Conservation (phyloP, 768 basidiomycete species). For the Boletus eberwhitei region DNA sequence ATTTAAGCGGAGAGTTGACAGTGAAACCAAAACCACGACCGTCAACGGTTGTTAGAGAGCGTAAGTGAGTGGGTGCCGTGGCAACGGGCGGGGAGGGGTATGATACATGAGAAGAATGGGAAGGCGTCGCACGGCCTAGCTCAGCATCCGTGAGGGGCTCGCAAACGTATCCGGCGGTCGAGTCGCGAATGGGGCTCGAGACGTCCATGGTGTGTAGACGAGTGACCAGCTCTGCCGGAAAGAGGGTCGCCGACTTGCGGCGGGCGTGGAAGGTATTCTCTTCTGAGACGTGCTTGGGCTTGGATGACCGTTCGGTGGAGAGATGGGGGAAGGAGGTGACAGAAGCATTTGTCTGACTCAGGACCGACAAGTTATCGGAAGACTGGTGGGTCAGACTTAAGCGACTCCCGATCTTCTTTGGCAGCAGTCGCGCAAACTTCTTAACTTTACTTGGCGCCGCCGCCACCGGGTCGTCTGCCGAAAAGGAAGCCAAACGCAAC, state of each 20-base stretch:
- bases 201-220: conserved; percentile 33
- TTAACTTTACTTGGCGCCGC: conserved; percentile 22
- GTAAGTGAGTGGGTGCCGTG: conserved; percentile 17
- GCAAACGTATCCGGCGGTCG: conserved; percentile 22
- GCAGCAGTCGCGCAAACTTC: conserved; percentile 29
- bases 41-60: conserved; percentile 22
- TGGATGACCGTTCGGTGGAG: conserved; percentile 23
- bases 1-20: not conserved
- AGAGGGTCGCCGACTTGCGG: conserved; percentile 34
- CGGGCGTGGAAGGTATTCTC: conserved; percentile 35
- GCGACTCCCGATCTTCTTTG: conserved; percentile 33
- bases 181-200: conserved; percentile 22
- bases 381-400: conserved; percentile 26
- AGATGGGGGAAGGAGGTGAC: conserved; percentile 26
- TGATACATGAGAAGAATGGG: conserved; percentile 14
- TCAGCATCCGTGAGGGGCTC: conserved; percentile 31
- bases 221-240: conserved; percentile 26
- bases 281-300: conserved; percentile 24
- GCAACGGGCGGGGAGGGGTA: conserved; percentile 5
- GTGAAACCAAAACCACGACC: conserved; percentile 6
- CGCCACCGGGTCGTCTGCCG: conserved; percentile 20
- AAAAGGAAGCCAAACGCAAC: conserved; percentile 23
- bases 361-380: conserved; percentile 21
- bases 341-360: conserved; percentile 24
- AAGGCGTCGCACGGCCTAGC: conserved; percentile 17